Conservation (phyloP, 371 early-diverging fungal genomes). For the Mucor lusitanicus region DNA sequence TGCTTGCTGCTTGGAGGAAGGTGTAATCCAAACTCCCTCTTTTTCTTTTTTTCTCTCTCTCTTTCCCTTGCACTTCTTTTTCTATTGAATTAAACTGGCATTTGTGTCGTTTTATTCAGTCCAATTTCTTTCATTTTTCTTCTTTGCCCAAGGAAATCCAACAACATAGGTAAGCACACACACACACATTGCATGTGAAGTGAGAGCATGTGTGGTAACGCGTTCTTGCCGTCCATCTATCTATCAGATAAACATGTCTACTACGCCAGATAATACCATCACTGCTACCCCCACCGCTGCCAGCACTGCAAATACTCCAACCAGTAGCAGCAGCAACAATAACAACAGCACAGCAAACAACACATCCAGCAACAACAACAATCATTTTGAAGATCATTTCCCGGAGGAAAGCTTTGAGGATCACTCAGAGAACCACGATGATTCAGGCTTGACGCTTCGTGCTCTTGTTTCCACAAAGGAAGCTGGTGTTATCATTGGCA, state of each 20-base stretch:
- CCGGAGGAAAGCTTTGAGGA: background rate
- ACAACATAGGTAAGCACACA: background rate
- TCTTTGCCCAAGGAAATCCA: background rate
- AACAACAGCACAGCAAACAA: background rate
- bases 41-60: background rate
- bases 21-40: background rate
- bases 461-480: constrained; percentile 89
- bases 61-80: background rate
- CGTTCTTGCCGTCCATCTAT: background rate
- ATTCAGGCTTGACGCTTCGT: constrained; percentile 59
- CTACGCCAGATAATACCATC: background rate
- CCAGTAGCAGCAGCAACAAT: too few relatives aligned
- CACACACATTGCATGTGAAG: background rate
- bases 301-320: background rate
- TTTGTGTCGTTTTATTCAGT: background rate
- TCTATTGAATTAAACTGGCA: background rate
- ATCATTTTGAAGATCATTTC: background rate
- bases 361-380: background rate
- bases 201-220: background rate
- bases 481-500: constrained; percentile 94
- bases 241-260: background rate
- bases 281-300: background rate
- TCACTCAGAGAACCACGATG: background rate
- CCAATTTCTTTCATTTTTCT: background rate
- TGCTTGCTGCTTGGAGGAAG: too few relatives aligned